A percentile compares a stretch with the other conserved stretches of the same genome.
Conservation (phyloP, 768 basidiomycete genomes). For the Lyophyllum semitale region DNA sequence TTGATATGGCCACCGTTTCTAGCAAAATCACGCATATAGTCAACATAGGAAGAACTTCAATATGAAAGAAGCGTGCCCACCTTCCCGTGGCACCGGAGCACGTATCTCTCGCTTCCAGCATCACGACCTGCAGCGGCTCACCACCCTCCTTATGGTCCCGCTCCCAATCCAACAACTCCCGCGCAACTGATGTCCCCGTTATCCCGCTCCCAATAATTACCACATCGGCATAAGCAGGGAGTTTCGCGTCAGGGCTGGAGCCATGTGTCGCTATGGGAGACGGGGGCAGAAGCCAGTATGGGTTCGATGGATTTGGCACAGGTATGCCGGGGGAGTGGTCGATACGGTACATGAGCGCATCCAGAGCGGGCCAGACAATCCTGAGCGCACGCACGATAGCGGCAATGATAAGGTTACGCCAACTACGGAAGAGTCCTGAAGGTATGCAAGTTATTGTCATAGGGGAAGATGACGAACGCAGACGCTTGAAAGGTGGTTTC, state of each 20-base stretch:
- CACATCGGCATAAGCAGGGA: constrained; percentile 59
- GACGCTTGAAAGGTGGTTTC: too few relatives aligned
- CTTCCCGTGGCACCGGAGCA: constrained; percentile 78
- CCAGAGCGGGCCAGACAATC: constrained; percentile 20
- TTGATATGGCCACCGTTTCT: constrained; percentile 76
- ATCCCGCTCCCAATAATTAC: constrained; percentile 81
- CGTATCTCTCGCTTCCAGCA: constrained; percentile 80
- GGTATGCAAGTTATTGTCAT: too few relatives aligned
- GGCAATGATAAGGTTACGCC: constrained; percentile 20
- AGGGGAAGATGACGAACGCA: too few relatives aligned
- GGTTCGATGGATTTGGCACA: constrained; percentile 47
- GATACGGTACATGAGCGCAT: constrained; percentile 28
- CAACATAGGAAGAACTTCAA: background rate
- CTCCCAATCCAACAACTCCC: constrained; percentile 47
- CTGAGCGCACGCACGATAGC: constrained; percentile 18
- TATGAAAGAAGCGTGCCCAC: constrained; percentile 32
- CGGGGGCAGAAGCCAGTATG: constrained; percentile 67
- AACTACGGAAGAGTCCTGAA: constrained; percentile 2
- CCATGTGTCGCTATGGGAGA: constrained; percentile 45
- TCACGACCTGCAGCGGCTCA: constrained; percentile 49
- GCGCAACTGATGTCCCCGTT: constrained; percentile 63
- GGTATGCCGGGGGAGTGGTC: constrained; percentile 57
- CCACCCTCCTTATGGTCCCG: constrained; percentile 23
- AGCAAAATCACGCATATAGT: background rate
- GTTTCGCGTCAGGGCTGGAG: constrained; percentile 15